Evolutionary conservation across 75 land plant species (phyloP).

Genomic region (Pinus albicaulis): DNA sequence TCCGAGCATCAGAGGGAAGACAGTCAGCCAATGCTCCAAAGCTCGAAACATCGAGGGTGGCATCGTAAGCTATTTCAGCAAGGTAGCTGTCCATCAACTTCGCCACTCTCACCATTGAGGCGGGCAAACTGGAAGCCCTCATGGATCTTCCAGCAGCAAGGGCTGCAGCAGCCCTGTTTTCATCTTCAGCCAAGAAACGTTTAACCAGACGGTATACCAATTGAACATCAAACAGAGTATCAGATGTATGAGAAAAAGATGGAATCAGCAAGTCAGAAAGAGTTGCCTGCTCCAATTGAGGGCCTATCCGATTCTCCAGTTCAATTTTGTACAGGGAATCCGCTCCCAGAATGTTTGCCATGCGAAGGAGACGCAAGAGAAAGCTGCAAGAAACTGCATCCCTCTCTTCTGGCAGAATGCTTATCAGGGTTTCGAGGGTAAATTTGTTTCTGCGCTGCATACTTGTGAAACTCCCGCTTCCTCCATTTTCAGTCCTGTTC

Average conservation of each 20-base stretch:
- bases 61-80: constrained; percentile 70
- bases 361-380: constrained; percentile 55
- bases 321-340: constrained; percentile 29
- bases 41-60: constrained; percentile 31
- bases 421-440: constrained; percentile 58
- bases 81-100: constrained; percentile 68
- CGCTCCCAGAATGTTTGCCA: constrained; percentile 55
- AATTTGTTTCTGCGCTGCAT: constrained; percentile 50
- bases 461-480: constrained; percentile 22
- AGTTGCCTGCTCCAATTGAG: constrained; percentile 65
- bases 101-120: constrained; percentile 50
- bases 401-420: constrained; percentile 55
- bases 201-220: constrained; percentile 51
- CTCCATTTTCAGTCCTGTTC: background rate
- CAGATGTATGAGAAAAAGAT: constrained; percentile 56
- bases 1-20: constrained; percentile 59
- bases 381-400: constrained; percentile 54
- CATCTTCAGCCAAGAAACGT: constrained; percentile 36
- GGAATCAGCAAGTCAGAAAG: constrained; percentile 74
- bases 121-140: constrained; percentile 16
- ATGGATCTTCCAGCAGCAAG: too few relatives aligned
- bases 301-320: constrained; percentile 56
- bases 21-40: constrained; percentile 53
- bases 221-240: constrained; percentile 61
- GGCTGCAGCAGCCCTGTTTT: background rate